A percentile compares a stretch with the other conserved stretches of the same genome.
Evolutionary conservation across 805 yeast genomes (phyloP).

Genomic region (Pichia deserticola): DNA sequence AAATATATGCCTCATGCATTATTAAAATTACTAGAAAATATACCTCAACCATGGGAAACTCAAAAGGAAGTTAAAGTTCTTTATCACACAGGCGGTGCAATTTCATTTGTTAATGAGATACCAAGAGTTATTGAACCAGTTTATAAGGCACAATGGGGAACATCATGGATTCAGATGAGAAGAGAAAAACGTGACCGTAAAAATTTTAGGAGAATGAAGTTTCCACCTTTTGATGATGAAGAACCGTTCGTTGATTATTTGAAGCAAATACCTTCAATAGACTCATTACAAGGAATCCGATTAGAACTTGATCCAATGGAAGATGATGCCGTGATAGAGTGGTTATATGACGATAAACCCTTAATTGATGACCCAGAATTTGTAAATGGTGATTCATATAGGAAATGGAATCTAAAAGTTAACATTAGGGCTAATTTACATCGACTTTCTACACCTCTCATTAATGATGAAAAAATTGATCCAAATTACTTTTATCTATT

Average conservation of each 20-base stretch:
- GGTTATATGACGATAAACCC: conserved; percentile 80
- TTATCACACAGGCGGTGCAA: conserved; percentile 89
- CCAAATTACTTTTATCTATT: conserved; percentile 63
- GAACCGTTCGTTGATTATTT: conserved; percentile 84
- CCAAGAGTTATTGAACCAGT: conserved; percentile 92
- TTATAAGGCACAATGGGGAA: conserved; percentile 92
- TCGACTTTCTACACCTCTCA: conserved; percentile 62
- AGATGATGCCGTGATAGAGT: conserved; percentile 54
- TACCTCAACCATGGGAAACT: conserved; percentile 99
- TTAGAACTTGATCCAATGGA: conserved; percentile 58
- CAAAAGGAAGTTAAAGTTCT: conserved; percentile 77
- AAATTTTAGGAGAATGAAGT: conserved; percentile 84
- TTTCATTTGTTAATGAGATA: conserved; percentile 86
- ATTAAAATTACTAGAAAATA: conserved; percentile 79
- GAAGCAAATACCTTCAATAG: conserved; percentile 69
- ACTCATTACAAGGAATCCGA: conserved; percentile 64
- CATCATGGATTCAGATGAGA: conserved; percentile 89
- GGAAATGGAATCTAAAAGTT: conserved; percentile 58
- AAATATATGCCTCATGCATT: conserved; percentile 96
- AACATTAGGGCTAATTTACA: conserved; percentile 59
- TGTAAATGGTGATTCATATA: conserved; percentile 75
- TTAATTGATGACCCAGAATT: conserved; percentile 45
- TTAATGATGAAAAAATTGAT: conserved; percentile 46
- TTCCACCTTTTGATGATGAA: conserved; percentile 97
- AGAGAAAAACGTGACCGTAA: conserved; percentile 85